Evolutionary conservation across 1,284 basidiomycete species (phyloP), one percentile per base, ranked within the genome.

Genomic region (Ganoderma sinense): DNA sequence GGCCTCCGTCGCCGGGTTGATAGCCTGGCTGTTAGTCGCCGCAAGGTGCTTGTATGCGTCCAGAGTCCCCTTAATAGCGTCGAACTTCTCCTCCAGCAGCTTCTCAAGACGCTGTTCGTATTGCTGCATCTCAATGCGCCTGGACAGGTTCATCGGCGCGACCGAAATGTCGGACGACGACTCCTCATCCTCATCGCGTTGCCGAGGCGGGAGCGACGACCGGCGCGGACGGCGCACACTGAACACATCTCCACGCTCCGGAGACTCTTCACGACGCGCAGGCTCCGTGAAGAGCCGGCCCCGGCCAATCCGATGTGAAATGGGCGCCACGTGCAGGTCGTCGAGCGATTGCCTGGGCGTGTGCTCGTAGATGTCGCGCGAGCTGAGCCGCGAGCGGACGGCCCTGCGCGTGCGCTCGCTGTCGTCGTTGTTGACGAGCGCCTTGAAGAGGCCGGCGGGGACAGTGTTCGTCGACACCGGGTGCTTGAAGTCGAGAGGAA

Each of bases 391-490:
- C n/a, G 92, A 93, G 48, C 92, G 90, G 36, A 93, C 91, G 62
- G 84, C 83, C 55, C 88, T 84, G 65, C 92, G 86, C 2, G 90
- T 90, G 58, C 90, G 85, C 70, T 92, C 91, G 64, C 94, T 88
- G 20, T 69, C 70, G 61, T 81, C 81, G 48, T 81, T 84, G 73
- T 84, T 87, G 33, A 87, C 89, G 65, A 94, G 83, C 14, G 92
- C 91, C 81, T 94, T 94, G 87, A 95, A 95, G 68, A 94, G 77
- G 4, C 92, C 93, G 53, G 94, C 94, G 29, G 93, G 94, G 18
- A 94, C 91, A 20, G 92, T 94, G 75, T 92, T 93, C 31, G 83
- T 88, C 18, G 90, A 89, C 2, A 89, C 82, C 36, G 91, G 85
- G 74, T 93, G 90, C 76, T 89, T 94, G 82, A 94, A 95, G 77